phyloP scores from a whole-genome alignment of 2,329 filamentous ascomycete genomes.

The Pseudogymnoascus verrucosus region DNA sequence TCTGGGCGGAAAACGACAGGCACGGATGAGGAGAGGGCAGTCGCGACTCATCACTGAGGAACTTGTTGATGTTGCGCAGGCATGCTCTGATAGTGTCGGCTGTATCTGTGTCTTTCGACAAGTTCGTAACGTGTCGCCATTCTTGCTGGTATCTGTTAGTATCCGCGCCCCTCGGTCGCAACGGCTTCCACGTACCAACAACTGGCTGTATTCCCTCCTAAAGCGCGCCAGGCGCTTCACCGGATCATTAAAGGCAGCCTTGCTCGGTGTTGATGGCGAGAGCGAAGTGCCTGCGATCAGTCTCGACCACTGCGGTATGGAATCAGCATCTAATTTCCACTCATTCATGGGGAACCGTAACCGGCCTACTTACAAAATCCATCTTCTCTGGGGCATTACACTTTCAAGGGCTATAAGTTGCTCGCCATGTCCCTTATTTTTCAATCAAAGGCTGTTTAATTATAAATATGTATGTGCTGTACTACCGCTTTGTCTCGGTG shows the following conservation, averaged over 20 bases:
- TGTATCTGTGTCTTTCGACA: slow-evolving; percentile 51
- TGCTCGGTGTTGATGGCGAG: slow-evolving; percentile 44
- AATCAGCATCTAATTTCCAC: slow-evolving; percentile 8
- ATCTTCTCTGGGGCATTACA: background rate
- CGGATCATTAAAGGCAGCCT: slow-evolving; percentile 54
- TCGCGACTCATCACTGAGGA: slow-evolving; percentile 83
- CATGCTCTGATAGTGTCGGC: slow-evolving; percentile 55
- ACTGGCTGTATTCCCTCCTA: slow-evolving; percentile 56
- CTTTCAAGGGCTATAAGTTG: background rate
- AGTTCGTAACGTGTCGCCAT: slow-evolving; percentile 55
- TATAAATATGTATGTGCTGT: background rate
- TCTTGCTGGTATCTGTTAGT: slow-evolving; percentile 35
- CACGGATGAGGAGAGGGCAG: slow-evolving; percentile 86
- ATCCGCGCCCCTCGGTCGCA: slow-evolving; percentile 9
- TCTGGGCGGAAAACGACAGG: slow-evolving; percentile 74
- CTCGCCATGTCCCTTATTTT: background rate
- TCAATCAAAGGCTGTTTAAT: background rate
- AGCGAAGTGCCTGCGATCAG: slow-evolving; percentile 56
- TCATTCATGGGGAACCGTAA: background rate
- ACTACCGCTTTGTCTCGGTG: background rate
- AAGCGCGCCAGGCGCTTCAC: slow-evolving; percentile 57
- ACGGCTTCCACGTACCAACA: slow-evolving; percentile 41
- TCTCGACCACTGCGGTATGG: slow-evolving; percentile 52
- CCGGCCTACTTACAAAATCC: slow-evolving; percentile 4
- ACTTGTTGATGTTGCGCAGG: slow-evolving; percentile 55